Base-by-base conservation (phyloP, 768 basidiomycete species). In the Kondoa malvinella region DNA sequence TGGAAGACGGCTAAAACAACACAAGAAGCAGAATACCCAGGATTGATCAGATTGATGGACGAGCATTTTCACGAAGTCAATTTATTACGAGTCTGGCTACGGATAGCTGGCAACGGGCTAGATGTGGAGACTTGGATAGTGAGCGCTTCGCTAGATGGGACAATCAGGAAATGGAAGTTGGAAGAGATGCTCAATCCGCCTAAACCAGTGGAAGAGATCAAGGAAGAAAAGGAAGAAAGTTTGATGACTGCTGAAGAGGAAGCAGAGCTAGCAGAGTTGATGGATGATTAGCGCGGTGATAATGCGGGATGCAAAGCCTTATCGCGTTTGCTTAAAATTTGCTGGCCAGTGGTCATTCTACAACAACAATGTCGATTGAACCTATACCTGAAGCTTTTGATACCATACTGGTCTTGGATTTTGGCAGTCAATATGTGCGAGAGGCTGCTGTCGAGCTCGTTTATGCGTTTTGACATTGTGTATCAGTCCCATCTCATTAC, bases 41-140 rank as follows among this genome's bases (percentile, higher is more conserved):
- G 73, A 68, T 77, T 88, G 31, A 76, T 91, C n/a, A 79, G 81
- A 30, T 83, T 85, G 72, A 78, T 88, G 14, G 88, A 95, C 72
- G 92, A 84, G 3, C 94, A 96, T 74, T 89, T 86, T 84, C 89
- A 89, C 72, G 89, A 95, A 72, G 85, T 96, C 17, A 87, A 83
- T 2, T 84, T 82, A 2, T 77, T 97, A 64, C 81, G 82, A 31
- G 78, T 34, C 14, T 63, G 61, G 61, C 3, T n/a, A 27, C 4
- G 33, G n/a, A 3, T 32, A 17, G 16, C 16, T 31, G 27, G 8
- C 3, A 33, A 63, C n/a, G 61, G 61, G 14, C 31, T 63, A 12
- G 27, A 27, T 17, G 14, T 32, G 15, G 88, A 89, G 72, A 84
- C 86, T 25, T 92, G 88, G 86, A 81, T 96, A 56, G 77, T 96